Percentiles rank a stretch among this genome's conserved stretches.
These are phyloP conservation scores for Scheffersomyces stambukii DNA, from an alignment of 1,139 yeast genomes.

Conservation along the genomic window DNA sequence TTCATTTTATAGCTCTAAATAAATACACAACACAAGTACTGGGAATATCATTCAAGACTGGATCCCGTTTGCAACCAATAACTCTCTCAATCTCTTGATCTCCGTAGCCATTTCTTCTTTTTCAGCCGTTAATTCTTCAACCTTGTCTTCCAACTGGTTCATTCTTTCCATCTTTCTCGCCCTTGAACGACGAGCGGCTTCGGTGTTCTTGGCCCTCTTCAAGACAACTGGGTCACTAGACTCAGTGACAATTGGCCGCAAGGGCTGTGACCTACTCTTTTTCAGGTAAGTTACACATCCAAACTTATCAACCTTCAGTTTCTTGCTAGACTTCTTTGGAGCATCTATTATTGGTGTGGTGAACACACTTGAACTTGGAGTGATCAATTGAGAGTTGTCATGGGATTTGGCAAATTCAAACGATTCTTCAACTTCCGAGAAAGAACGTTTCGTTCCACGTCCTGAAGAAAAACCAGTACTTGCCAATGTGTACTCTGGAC, in stretches of 20 bases:
- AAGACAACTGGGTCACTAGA: conserved; percentile 59
- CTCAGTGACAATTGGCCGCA: conserved; percentile 62
- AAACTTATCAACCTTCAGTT: conserved; percentile 45
- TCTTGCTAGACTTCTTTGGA: conserved; percentile 16
- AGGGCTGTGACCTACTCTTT: conserved; percentile 55
- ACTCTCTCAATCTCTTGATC: conserved; percentile 49
- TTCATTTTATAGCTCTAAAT: no score
- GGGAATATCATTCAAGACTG: conserved; percentile 6
- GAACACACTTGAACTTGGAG: conserved; percentile 32
- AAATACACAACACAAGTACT: no score
- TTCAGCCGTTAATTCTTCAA: conserved; percentile 55
- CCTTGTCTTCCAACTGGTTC: conserved; percentile 74
- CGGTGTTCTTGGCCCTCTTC: conserved; percentile 93
- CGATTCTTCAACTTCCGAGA: conserved; percentile 26
- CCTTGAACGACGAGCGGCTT: conserved; percentile 94
- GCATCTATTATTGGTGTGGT: conserved; percentile 28
- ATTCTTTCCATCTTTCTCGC: conserved; percentile 90
- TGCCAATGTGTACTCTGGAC: conserved; percentile 8
- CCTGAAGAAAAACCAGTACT: conserved; percentile 8
- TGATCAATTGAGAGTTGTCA: conserved; percentile 21
- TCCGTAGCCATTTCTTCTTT: conserved; percentile 58
- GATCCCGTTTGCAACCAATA: conserved; percentile 31
- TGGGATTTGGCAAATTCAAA: conserved; percentile 13
- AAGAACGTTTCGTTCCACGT: conserved; percentile 18
- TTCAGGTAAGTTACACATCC: conserved; percentile 64